Conservation (phyloP, 2,329 filamentous ascomycete genomes). For the Calcarisporium arbuscula region DNA sequence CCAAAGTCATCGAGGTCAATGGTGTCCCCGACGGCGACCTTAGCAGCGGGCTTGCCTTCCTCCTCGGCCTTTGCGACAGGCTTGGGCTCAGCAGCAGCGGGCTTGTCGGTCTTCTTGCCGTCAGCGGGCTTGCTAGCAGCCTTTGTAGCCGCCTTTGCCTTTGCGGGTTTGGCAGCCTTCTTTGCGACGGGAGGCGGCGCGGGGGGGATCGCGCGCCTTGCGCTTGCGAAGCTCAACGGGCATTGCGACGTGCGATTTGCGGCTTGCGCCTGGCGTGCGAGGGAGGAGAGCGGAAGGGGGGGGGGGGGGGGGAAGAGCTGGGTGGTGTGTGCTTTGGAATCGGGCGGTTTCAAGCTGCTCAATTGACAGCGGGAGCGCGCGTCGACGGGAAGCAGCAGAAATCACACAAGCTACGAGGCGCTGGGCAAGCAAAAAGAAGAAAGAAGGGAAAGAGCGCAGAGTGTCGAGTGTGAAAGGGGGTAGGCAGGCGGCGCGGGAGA, state of each 20-base stretch:
- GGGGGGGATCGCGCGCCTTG: conserved; percentile 44
- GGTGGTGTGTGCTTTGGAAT: not conserved
- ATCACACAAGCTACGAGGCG: no score
- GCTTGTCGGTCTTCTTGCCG: conserved; percentile 19
- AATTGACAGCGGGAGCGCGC: no score
- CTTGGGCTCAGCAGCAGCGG: conserved; percentile 10
- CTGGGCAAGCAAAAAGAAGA: no score
- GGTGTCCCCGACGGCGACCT: conserved; percentile 47
- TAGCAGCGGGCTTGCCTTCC: conserved; percentile 25
- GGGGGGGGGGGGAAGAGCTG: conserved; percentile 2
- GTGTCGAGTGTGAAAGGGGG: no score
- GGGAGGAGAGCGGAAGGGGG: conserved; percentile 4
- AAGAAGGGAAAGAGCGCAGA: no score
- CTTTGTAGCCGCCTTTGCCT: conserved; percentile 31
- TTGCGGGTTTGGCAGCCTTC: conserved; percentile 33
- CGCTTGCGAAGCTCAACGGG: conserved; percentile 55
- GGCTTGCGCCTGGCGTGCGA: no score
- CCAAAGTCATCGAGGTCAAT: conserved; percentile 55
- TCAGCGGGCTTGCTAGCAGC: conserved; percentile 18
- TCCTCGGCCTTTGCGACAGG: conserved; percentile 23
- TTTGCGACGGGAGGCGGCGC: conserved; percentile 37
- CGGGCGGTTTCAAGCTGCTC: no score
- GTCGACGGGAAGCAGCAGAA: no score
- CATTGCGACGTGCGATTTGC: no score
- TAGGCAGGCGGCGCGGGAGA: no score